phyloP scores from a whole-genome alignment of 2,329 filamentous ascomycete genomes.

The Dactylellina leptospora region DNA sequence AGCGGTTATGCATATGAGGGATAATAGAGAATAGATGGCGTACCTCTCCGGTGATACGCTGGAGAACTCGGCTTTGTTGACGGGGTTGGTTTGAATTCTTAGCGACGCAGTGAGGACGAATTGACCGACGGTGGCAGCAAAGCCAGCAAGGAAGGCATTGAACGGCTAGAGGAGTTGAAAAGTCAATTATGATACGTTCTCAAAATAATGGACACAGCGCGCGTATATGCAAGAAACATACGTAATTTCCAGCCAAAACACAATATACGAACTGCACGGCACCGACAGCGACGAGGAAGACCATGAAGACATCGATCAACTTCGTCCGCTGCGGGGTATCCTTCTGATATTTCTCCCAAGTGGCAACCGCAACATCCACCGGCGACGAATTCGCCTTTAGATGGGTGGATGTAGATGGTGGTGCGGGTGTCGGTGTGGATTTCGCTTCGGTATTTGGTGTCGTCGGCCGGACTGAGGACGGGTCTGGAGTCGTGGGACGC shows the following conservation, averaged over 20 bases:
- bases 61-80: conserved; percentile 80
- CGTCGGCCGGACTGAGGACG: conserved; percentile 28
- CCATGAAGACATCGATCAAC: conserved; percentile 90
- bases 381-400: conserved; percentile 36
- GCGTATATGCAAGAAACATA: conserved; percentile 66
- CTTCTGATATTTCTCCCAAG: conserved; percentile 80
- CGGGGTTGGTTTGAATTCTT: conserved; percentile 87
- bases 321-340: conserved; percentile 89
- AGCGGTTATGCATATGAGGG: conserved; percentile 46
- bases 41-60: conserved; percentile 82
- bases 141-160: conserved; percentile 97
- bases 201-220: background rate
- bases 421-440: conserved; percentile 7
- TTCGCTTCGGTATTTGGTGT: conserved; percentile 31
- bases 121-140: conserved; percentile 92
- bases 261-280: conserved; percentile 95
- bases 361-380: conserved; percentile 36
- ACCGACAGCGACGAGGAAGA: conserved; percentile 83
- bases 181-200: conserved; percentile 2
- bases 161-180: conserved; percentile 74
- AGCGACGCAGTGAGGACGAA: conserved; percentile 91
- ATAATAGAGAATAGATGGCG: background rate
- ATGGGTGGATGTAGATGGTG: conserved; percentile 13
- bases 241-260: conserved; percentile 89
- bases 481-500: conserved; percentile 43